Percentiles rank a stretch among this genome's conserved stretches.
phyloP scores from a whole-genome alignment of 2,329 filamentous ascomycete genomes.

The Elsinoe arachidis region DNA sequence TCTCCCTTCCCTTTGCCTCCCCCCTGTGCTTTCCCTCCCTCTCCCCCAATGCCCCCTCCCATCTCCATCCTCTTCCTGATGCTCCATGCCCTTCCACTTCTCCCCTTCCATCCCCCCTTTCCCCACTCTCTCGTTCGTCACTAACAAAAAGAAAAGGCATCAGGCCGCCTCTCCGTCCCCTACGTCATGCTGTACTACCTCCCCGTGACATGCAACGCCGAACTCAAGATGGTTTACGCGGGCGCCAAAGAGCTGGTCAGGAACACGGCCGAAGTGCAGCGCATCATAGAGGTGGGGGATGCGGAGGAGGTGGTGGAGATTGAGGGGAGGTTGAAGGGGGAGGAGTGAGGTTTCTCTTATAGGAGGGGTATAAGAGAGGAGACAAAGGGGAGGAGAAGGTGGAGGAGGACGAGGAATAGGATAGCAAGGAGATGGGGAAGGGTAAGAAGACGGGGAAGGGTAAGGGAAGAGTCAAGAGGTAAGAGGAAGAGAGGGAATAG shows the following conservation, averaged over 20 bases:
- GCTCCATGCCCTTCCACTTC: no score
- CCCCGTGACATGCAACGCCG: constrained; percentile 79
- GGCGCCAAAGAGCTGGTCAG: constrained; percentile 94
- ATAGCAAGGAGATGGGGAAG: not conserved
- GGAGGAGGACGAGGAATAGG: not conserved
- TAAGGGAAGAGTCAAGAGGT: not conserved
- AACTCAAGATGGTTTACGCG: constrained; percentile 87
- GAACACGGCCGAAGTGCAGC: constrained; percentile 82
- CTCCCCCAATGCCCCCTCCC: no score
- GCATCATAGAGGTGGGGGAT: constrained; percentile 74
- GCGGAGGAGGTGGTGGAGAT: constrained; percentile 77
- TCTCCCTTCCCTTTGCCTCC: not conserved
- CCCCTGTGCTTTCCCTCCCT: not conserved
- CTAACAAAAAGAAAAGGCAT: not conserved
- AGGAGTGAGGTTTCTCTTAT: constrained; percentile 21
- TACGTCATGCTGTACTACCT: constrained; percentile 95
- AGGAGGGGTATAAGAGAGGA: not conserved
- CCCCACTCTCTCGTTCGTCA: not conserved
- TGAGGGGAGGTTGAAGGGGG: constrained; percentile 52
- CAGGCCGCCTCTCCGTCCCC: constrained; percentile 64
- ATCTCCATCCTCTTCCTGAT: no score
- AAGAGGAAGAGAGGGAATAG: no score
- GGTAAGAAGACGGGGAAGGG: not conserved
- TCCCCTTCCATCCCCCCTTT: not conserved
- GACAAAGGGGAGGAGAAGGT: not conserved